These are phyloP conservation scores for Euphrasia arctica DNA, from an alignment of 305 asterid genomes.

Conservation along the genomic window DNA sequence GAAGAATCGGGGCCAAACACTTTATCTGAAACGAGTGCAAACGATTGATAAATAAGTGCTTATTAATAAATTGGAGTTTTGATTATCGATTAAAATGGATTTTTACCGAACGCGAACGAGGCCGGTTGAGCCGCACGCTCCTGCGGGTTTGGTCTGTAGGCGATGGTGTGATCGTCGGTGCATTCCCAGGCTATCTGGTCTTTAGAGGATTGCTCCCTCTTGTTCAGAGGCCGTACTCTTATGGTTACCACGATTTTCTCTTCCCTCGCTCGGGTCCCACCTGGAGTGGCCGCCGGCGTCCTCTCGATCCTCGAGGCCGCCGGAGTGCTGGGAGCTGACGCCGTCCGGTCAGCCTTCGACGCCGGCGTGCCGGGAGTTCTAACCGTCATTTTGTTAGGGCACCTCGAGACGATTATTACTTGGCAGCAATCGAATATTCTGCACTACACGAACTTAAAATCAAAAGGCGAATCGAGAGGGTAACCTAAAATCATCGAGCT, in stretches of 20 bases:
- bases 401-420: background rate
- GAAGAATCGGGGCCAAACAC: slow-evolving; percentile 77
- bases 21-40: slow-evolving; percentile 52
- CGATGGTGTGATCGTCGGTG: slow-evolving; percentile 70
- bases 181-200: slow-evolving; percentile 91
- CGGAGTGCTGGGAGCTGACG: slow-evolving; percentile 50
- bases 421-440: too few species aligned
- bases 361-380: slow-evolving; percentile 78
- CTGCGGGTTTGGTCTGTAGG: slow-evolving; percentile 49
- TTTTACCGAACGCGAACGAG: slow-evolving; percentile 71
- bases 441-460: background rate
- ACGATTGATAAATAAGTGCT: slow-evolving; percentile 9
- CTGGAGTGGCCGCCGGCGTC: slow-evolving; percentile 70
- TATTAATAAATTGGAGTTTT: too few species aligned
- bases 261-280: slow-evolving; percentile 60
- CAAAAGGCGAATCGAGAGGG: background rate
- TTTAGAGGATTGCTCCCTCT: slow-evolving; percentile 70
- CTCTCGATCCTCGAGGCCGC: slow-evolving; percentile 70
- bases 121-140: slow-evolving; percentile 60
- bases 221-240: slow-evolving; percentile 84
- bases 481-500: background rate
- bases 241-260: slow-evolving; percentile 94
- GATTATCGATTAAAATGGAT: slow-evolving; percentile 7
- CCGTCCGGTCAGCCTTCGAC: slow-evolving; percentile 70
- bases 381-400: slow-evolving; percentile 48